Percentiles rank a stretch among this genome's conserved stretches.
phyloP scores from a whole-genome alignment of 495 filamentous ascomycete genomes.

The Trichoderma virens region DNA sequence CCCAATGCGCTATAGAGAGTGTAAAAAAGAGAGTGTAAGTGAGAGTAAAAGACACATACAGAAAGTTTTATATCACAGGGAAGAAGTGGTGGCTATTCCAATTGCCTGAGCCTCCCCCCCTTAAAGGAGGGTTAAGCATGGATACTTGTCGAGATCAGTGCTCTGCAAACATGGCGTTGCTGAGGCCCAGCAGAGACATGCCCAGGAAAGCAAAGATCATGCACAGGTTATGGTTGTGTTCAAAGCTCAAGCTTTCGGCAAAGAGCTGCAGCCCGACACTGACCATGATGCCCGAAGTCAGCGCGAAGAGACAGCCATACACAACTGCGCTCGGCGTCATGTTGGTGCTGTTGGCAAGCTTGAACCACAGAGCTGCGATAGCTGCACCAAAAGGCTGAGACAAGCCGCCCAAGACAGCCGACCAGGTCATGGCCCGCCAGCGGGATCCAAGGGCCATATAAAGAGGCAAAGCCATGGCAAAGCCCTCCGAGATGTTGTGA shows the following conservation, averaged over 20 bases:
- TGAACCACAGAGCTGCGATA: slow-evolving; percentile 78
- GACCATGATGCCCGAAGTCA: slow-evolving; percentile 89
- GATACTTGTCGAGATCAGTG: too few species aligned
- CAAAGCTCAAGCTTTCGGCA: slow-evolving; percentile 71
- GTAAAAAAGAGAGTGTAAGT: too few species aligned
- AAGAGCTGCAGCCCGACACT: slow-evolving; percentile 87
- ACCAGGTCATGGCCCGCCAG: slow-evolving; percentile 74
- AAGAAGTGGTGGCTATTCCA: background rate
- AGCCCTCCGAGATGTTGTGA: slow-evolving; percentile 96
- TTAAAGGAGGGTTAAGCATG: too few species aligned
- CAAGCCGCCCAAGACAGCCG: slow-evolving; percentile 72
- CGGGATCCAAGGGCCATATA: slow-evolving; percentile 79
- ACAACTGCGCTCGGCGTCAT: slow-evolving; percentile 56
- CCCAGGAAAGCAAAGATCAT: slow-evolving; percentile 81
- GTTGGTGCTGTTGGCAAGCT: slow-evolving; percentile 43
- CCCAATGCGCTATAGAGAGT: background rate
- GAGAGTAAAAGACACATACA: background rate
- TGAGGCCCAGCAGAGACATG: slow-evolving; percentile 82
- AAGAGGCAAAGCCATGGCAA: slow-evolving; percentile 83
- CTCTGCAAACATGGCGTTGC: slow-evolving; percentile 57
- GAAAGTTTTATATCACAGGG: background rate
- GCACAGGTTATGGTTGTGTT: slow-evolving; percentile 70
- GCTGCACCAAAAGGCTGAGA: slow-evolving; percentile 81
- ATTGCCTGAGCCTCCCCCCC: too few species aligned
- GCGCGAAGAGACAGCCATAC: slow-evolving; percentile 85